phyloP scores from a whole-genome alignment of 2,329 filamentous ascomycete species.

The Xylaria sp. region DNA sequence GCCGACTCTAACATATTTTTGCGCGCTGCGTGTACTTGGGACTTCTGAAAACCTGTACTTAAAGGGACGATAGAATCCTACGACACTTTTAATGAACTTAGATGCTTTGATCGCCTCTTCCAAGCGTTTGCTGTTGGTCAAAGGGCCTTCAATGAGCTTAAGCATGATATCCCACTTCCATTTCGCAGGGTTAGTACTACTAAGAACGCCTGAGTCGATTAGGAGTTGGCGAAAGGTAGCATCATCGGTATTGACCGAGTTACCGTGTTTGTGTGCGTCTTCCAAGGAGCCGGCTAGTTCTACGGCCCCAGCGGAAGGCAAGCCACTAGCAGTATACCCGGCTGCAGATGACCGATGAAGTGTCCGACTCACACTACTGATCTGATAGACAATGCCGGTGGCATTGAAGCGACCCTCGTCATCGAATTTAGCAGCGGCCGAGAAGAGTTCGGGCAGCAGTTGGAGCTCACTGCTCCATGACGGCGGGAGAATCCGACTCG shows the following conservation, averaged over 20 bases:
- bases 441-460: slow-evolving; percentile 85
- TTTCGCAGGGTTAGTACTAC: slow-evolving; percentile 89
- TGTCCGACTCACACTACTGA: slow-evolving; percentile 95
- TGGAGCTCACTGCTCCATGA: slow-evolving; percentile 87
- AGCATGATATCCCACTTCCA: slow-evolving; percentile 98
- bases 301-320: slow-evolving; percentile 59
- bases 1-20: slow-evolving; percentile 91
- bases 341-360: slow-evolving; percentile 80
- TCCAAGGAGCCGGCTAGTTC: slow-evolving; percentile 64
- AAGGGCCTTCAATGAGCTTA: slow-evolving; percentile 89
- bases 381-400: slow-evolving; percentile 93
- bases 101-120: slow-evolving; percentile 95
- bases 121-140: slow-evolving; percentile 89
- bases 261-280: slow-evolving; percentile 65
- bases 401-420: slow-evolving; percentile 80
- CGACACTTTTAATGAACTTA: slow-evolving; percentile 93
- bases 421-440: slow-evolving; percentile 77
- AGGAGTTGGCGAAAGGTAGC: slow-evolving; percentile 72
- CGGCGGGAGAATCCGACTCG: slow-evolving; percentile 84
- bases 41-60: slow-evolving; percentile 95
- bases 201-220: slow-evolving; percentile 85
- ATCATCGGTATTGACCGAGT: slow-evolving; percentile 66
- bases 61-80: slow-evolving; percentile 96
- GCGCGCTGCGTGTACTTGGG: slow-evolving; percentile 89
- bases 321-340: slow-evolving; percentile 51